Conservation (phyloP, 1,284 basidiomycete genomes). For the Marasmius oreades region DNA sequence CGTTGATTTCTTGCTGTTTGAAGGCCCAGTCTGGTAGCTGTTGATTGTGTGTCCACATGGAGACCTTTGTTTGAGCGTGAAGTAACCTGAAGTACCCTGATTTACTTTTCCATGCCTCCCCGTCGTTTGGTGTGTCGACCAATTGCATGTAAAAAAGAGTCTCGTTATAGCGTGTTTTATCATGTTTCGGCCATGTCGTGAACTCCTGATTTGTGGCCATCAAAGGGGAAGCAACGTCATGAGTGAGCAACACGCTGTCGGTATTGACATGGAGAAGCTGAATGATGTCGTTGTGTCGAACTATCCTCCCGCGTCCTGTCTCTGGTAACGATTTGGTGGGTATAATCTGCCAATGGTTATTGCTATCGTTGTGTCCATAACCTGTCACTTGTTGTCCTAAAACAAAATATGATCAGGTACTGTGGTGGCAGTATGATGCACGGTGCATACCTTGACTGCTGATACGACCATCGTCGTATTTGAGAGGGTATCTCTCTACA, state of each 20-base stretch:
- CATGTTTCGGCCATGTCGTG: slow-evolving; percentile 81
- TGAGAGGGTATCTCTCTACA: slow-evolving; percentile 83
- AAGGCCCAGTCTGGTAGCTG: slow-evolving; percentile 94
- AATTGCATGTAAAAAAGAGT: slow-evolving; percentile 82
- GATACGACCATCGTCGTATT: slow-evolving; percentile 95
- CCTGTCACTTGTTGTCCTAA: slow-evolving; percentile 97
- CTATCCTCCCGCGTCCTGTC: slow-evolving; percentile 83
- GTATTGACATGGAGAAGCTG: slow-evolving; percentile 90
- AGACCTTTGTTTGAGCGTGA: slow-evolving; percentile 88
- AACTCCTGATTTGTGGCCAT: slow-evolving; percentile 99
- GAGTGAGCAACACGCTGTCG: slow-evolving; percentile 81
- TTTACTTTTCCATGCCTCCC: slow-evolving; percentile 87
- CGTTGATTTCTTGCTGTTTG: slow-evolving; percentile 97
- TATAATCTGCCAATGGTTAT: slow-evolving; percentile 95
- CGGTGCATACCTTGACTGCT: slow-evolving; percentile 76
- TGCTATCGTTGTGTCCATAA: slow-evolving; percentile 88
- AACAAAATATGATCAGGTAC: slow-evolving; percentile 9
- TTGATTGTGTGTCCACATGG: slow-evolving; percentile 88
- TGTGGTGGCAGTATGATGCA: background rate
- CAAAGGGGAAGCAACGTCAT: slow-evolving; percentile 96
- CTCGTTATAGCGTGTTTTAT: slow-evolving; percentile 75
- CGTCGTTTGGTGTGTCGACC: slow-evolving; percentile 62
- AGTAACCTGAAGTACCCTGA: slow-evolving; percentile 87
- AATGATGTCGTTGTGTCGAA: slow-evolving; percentile 86
- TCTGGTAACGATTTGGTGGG: slow-evolving; percentile 91